Evolutionary conservation across 192 early-diverging fungal genomes (phyloP).

Genomic region (Mycoemilia scoparia): DNA sequence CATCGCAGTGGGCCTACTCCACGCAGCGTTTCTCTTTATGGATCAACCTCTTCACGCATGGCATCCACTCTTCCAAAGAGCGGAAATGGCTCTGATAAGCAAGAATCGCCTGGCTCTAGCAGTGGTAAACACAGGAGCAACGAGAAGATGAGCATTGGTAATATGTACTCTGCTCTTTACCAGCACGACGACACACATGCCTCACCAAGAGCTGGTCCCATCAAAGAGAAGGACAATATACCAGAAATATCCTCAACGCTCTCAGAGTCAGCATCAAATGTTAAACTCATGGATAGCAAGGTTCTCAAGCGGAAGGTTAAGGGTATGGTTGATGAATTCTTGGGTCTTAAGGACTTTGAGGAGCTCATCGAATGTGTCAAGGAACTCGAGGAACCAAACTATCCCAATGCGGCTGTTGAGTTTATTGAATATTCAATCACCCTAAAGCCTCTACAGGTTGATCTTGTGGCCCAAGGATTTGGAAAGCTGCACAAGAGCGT

Average conservation of each 20-base stretch:
- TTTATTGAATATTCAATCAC: slow-evolving; percentile 45
- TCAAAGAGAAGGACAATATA: slow-evolving; percentile 10
- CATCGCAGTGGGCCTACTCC: slow-evolving; percentile 10
- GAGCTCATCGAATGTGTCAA: slow-evolving; percentile 50
- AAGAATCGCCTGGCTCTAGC: no score
- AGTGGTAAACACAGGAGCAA: slow-evolving; percentile 1
- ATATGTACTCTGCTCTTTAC: slow-evolving; percentile 8
- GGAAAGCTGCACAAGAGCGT: slow-evolving; percentile 26
- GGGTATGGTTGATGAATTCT: slow-evolving; percentile 43
- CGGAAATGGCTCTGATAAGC: no score
- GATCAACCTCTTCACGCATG: slow-evolving; percentile 2
- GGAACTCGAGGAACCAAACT: slow-evolving; percentile 42
- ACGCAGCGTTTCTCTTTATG: slow-evolving; percentile 8
- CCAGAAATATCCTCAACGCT: slow-evolving; percentile 2
- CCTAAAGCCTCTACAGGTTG: slow-evolving; percentile 32
- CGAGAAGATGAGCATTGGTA: neutral
- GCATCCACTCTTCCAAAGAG: no score
- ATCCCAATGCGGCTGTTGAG: slow-evolving; percentile 33
- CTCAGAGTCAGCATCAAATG: slow-evolving; percentile 4
- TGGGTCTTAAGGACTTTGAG: slow-evolving; percentile 30
- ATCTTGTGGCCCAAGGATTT: slow-evolving; percentile 31
- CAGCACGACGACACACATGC: slow-evolving; percentile 17
- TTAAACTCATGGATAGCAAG: slow-evolving; percentile 24
- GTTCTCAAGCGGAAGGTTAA: slow-evolving; percentile 30
- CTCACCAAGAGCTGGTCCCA: slow-evolving; percentile 16